Conservation (phyloP, 495 filamentous ascomycete species). For the Lasiosphaeria miniovina region DNA sequence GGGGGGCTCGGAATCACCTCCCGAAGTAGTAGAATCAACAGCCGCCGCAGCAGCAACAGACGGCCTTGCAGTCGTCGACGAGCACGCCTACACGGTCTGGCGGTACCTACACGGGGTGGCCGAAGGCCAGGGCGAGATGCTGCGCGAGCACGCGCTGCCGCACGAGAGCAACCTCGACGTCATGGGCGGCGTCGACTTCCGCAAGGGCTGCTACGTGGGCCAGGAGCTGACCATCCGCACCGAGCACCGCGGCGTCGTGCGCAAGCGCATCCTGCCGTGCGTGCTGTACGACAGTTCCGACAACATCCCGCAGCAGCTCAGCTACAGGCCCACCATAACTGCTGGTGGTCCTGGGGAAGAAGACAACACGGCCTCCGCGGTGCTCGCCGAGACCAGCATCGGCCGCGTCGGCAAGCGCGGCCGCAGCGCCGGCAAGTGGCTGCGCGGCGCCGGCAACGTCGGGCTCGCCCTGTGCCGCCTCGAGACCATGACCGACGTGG, state of each 20-base stretch:
- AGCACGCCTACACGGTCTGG: conserved; percentile 58
- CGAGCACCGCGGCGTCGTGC: conserved; percentile 85
- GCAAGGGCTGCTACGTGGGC: conserved; percentile 94
- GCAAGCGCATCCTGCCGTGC: conserved; percentile 85
- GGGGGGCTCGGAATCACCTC: too few relatives aligned
- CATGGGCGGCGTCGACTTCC: conserved; percentile 79
- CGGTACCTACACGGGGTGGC: conserved; percentile 75
- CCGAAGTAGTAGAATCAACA: too few relatives aligned
- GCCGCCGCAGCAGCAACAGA: conserved; percentile 19
- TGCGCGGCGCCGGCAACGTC: conserved; percentile 75
- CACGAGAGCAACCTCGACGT: conserved; percentile 83
- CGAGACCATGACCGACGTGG: conserved; percentile 81
- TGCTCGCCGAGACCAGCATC: conserved; percentile 41
- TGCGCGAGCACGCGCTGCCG: conserved; percentile 64
- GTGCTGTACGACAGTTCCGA: conserved; percentile 57
- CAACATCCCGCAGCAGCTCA: conserved; percentile 32
- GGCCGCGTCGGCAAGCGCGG: conserved; percentile 46
- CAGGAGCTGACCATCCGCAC: conserved; percentile 96
- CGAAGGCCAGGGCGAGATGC: conserved; percentile 79
- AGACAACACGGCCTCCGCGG: not conserved
- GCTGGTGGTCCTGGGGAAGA: conserved; percentile 14
- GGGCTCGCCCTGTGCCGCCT: conserved; percentile 85
- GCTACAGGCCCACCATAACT: conserved; percentile 41
- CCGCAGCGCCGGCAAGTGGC: conserved; percentile 72
- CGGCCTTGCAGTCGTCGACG: conserved; percentile 17